Percentiles rank a stretch among this genome's conserved stretches.
phyloP scores from a whole-genome alignment of 139 green algal genomes.

The Dunaliella primolecta region DNA sequence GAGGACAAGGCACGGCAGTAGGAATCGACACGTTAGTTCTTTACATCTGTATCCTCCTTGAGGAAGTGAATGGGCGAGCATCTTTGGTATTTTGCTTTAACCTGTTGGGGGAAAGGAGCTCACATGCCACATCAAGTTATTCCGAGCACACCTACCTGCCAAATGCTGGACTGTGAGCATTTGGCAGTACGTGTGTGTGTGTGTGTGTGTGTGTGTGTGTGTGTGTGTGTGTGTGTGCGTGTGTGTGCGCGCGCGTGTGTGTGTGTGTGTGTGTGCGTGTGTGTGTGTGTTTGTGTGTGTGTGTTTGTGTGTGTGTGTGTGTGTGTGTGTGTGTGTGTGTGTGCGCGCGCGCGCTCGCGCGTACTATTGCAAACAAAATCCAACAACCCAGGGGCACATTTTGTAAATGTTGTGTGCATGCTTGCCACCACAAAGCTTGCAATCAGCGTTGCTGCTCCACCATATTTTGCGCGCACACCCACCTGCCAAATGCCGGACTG shows the following conservation, averaged over 20 bases:
- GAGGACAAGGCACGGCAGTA: not conserved
- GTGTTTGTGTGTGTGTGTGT: not conserved
- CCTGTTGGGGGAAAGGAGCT: not conserved
- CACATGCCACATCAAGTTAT: too few relatives aligned
- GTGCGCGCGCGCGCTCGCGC: too few relatives aligned
- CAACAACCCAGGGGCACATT: not conserved
- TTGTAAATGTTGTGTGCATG: not conserved
- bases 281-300: not conserved
- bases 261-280: not conserved
- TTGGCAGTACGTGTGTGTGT: not conserved
- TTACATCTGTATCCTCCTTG: too few relatives aligned
- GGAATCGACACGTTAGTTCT: too few relatives aligned
- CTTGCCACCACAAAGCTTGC: too few relatives aligned
- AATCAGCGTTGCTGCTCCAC: too few relatives aligned
- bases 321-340: not conserved
- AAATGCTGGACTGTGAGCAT: too few relatives aligned
- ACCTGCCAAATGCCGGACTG: slow-evolving; percentile 18
- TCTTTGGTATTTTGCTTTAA: not conserved
- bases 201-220: not conserved
- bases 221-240: not conserved
- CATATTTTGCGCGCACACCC: too few relatives aligned
- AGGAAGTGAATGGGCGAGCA: too few relatives aligned
- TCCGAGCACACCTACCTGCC: too few relatives aligned
- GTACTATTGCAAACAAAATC: not conserved
- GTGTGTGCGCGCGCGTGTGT: too few relatives aligned